Evolutionary conservation across 805 yeast genomes (phyloP), one percentile per base, ranked within the genome.

Genomic region (Candida nemodendra): DNA sequence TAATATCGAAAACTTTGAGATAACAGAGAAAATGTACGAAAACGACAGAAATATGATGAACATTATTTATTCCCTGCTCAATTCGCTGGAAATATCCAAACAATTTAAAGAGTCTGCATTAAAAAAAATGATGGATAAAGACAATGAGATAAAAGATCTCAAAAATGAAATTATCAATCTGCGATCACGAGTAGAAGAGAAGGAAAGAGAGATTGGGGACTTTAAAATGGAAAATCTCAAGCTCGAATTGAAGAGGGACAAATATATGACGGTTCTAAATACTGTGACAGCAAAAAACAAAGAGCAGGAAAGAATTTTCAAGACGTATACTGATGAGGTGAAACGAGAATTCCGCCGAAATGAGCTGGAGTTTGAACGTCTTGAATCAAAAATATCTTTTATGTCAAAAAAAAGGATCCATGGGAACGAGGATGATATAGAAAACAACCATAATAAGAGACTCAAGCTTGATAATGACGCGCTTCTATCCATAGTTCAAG

Each of bases 31-130:
- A 15, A 39, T 44, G 22, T 50, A 51, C 39, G 57, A 59, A 33
- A 64, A 64, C 36, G 69, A 65, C 38, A 56, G 55, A 26, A 53
- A 56, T 19, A 41, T 56, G 17, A 50, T 61, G 25, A 54, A 58
- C 33, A 47, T 54, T 7, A 45, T 59, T 4, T 56, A 53, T 32
- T 35, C 53, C 4, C 44, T 64, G 11, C 35, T 60, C 12, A 47
- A 45, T 14, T 37, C 55, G 1, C 15, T 48, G 2, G 63, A 60
- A 13, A 42, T 47, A n/a, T 39, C 52, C 6, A 47, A 38, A 17
- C 39, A 39, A 17, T 38, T 44, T 13, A 52, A 54, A 17, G 57
- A 55, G 21, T n/a, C 39, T 3, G 18, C 43, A 2, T 14, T 43
- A 18, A 38, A 32, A 29, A 45, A 44, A 15, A 11, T 44, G 9